These are phyloP conservation scores for Sutorius australiensis DNA, from an alignment of 768 basidiomycete species.

Conservation along the genomic window DNA sequence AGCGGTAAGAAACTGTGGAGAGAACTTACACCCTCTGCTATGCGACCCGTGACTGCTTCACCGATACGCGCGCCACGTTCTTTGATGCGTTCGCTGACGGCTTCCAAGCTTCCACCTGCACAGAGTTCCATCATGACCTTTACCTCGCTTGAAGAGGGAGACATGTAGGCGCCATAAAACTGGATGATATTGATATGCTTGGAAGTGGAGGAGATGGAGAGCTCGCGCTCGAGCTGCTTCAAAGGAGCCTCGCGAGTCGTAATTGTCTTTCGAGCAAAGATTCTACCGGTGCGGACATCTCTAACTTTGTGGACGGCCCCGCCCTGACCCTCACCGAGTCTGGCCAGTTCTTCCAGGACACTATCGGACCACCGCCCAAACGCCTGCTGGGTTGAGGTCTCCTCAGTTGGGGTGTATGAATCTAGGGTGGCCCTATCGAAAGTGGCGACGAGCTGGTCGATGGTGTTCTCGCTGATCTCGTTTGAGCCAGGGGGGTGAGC, in stretches of 20 bases:
- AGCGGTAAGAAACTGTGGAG: not conserved
- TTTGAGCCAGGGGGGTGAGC: slow-evolving; percentile 26
- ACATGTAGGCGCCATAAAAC: slow-evolving; percentile 91
- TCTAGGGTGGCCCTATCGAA: slow-evolving; percentile 31
- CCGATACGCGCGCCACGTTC: slow-evolving; percentile 74
- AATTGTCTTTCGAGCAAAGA: slow-evolving; percentile 95
- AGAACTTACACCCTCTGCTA: slow-evolving; percentile 82
- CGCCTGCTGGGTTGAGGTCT: slow-evolving; percentile 27
- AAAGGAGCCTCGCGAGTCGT: slow-evolving; percentile 86
- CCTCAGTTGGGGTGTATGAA: slow-evolving; percentile 34
- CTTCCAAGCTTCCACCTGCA: slow-evolving; percentile 87
- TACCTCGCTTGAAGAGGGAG: slow-evolving; percentile 83
- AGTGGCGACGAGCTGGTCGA: slow-evolving; percentile 35
- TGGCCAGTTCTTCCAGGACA: slow-evolving; percentile 66
- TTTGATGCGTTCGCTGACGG: slow-evolving; percentile 80
- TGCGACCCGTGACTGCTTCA: slow-evolving; percentile 84
- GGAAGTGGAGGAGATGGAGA: slow-evolving; percentile 83
- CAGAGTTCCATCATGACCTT: slow-evolving; percentile 92
- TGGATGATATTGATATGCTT: slow-evolving; percentile 83
- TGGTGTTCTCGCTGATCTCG: slow-evolving; percentile 32
- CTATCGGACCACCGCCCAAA: slow-evolving; percentile 59
- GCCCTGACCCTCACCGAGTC: slow-evolving; percentile 92
- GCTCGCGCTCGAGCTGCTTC: slow-evolving; percentile 89
- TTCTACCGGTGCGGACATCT: slow-evolving; percentile 71
- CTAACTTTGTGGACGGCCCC: slow-evolving; percentile 94